These are phyloP conservation scores for Sisymbrium altissimum DNA, from an alignment of 345 rosid genomes.

Conservation along the genomic window DNA sequence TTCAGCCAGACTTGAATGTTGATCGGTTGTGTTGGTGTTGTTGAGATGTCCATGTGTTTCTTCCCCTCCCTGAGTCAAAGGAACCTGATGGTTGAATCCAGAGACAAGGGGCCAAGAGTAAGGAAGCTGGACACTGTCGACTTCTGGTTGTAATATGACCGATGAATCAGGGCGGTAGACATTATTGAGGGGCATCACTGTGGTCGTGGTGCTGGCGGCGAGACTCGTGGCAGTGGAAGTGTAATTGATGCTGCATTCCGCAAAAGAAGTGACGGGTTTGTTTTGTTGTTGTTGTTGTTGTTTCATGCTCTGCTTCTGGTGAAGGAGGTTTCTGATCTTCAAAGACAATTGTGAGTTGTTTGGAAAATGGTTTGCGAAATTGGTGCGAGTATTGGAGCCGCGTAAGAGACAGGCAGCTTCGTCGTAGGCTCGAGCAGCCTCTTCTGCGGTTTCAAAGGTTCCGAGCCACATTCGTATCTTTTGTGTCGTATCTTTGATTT, in stretches of 20 bases:
- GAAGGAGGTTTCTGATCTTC: constrained; percentile 72
- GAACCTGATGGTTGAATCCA: constrained; percentile 40
- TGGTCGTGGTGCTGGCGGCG: constrained; percentile 11
- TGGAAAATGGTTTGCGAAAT: constrained; percentile 52
- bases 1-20: constrained; percentile 29
- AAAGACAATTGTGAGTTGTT: constrained; percentile 57
- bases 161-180: constrained; percentile 62
- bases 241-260: constrained; percentile 18
- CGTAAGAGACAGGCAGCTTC: constrained; percentile 89
- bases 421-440: constrained; percentile 87
- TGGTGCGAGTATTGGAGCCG: constrained; percentile 81
- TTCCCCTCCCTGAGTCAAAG: constrained; percentile 32
- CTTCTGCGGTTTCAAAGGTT: constrained; percentile 74
- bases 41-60: constrained; percentile 20
- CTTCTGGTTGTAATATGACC: constrained; percentile 18
- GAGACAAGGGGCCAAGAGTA: constrained; percentile 45
- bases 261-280: constrained; percentile 7
- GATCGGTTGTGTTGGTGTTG: constrained; percentile 20
- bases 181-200: constrained; percentile 30
- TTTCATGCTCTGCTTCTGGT: constrained; percentile 54
- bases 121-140: constrained; percentile 19
- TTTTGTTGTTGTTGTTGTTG: constrained; percentile 30
- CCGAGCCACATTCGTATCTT: constrained; percentile 95
- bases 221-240: background rate
- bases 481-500: constrained; percentile 85